Evolutionary conservation across 2,329 filamentous ascomycete species (phyloP), one percentile per base, ranked within the genome.

Genomic region (Neonectria magnoliae): DNA sequence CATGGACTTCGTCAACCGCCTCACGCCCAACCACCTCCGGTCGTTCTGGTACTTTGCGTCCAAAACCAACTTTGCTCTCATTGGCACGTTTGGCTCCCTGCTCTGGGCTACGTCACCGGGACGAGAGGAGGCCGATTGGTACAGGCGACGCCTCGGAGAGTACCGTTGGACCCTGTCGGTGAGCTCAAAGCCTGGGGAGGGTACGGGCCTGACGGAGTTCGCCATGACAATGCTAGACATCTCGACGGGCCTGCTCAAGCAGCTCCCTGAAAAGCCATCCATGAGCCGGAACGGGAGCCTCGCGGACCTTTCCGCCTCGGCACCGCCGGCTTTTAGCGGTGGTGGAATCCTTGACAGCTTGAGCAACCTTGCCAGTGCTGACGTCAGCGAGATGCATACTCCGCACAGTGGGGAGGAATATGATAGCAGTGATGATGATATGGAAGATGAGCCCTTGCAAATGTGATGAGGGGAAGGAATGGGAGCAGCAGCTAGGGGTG

Each of bases 1-100:
- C 68, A 97, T 98, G 92, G 95, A 98, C 77, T 97, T 98, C 79
- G 94, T 97, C 73, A 98, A 98, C 80, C 91, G 95, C 0, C 87
- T 98, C 33, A 93, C 92, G 48, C 93, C 93, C 0, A 88, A 90
- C 38, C 94, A 98, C 73, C 85, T 98, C 31, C 89, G 91, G n/a
- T 88, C 93, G 0, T 98, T 98, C 80, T 98, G 95, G 95, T 94
- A 92, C 76, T 95, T 94, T 76, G 90, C 92, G 2, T 93, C 91
- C 44, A 93, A 93, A 74, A 92, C 92, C 41, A 97, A 97, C 79
- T 98, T 98, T 80, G 94, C 95, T 0, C 85, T 98, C 11, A 97
- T 98, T 73, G 94, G 94, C 60, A 97, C 94, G 0, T 98, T 98
- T 77, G 95, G 94, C 4, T 93, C 92, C 14, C 83, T 98, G 11